Evolutionary conservation across 2,329 filamentous ascomycete species (phyloP), one percentile per base, ranked within the genome.

Genomic region (Diaporthe australafricana): DNA sequence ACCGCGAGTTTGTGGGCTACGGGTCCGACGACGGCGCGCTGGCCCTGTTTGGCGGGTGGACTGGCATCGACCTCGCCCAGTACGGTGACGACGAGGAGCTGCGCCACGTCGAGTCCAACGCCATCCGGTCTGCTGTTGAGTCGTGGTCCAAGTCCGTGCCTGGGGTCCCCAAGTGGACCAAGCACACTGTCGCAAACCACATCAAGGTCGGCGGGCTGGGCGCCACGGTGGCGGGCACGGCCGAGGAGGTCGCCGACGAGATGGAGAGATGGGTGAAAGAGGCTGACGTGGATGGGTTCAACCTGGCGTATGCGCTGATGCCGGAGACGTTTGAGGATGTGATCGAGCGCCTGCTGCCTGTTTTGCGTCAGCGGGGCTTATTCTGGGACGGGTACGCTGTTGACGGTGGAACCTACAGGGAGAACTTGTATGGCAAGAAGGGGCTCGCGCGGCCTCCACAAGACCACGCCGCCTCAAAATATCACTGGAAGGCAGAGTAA

Each of bases 301-400:
- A 73, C 11, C 40, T 73, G 85, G 89, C 89, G 1, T 93, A 93
- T 74, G 88, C 89, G 0, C 81, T 92, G n/a, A 91, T 91, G 76
- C 91, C 91, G 0, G 87, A 89, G 70, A 90, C 90, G 0, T 93
- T 93, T 81, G 87, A 90, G 72, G 91, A 93, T 74, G 89, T 93
- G 16, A 87, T 90, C 50, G 89, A 93, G 32, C 83, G 91, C 1
- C 80, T 93, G 8, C 78, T 93, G 1, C 92, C 91, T 0, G 92
- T 93, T 75, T 82, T 94, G 22, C 86, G 84, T 35, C 82, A 81
- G 14, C 83, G 91, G 27, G 90, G 90, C 0, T 77, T 91, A 6
- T 90, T 91, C 78, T 89, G 84, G 82, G 84, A 85, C 25, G 83
- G 84, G 50, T 87, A 87, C 75, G 83, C 85, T 8, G 87, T 90